Evolutionary conservation across 305 asterid genomes (phyloP).

Genomic region (Rubia occidens): DNA sequence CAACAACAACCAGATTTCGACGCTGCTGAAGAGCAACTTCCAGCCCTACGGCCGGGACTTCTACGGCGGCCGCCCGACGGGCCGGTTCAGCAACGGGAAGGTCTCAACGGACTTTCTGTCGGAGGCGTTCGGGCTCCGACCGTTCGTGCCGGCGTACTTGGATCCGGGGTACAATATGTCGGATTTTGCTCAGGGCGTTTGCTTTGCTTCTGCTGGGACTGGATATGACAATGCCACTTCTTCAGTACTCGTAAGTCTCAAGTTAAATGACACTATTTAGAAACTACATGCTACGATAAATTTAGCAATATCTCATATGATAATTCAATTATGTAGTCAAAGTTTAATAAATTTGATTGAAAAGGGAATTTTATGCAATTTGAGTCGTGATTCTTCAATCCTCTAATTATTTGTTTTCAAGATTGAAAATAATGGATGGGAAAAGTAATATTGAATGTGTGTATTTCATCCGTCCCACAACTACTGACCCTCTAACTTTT

Average conservation of each 20-base stretch:
- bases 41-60: slow-evolving; percentile 71
- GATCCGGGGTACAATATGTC: slow-evolving; percentile 53
- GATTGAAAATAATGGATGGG: too few species aligned
- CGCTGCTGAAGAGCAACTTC: slow-evolving; percentile 59
- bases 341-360: too few species aligned
- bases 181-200: slow-evolving; percentile 70
- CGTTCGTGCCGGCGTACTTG: slow-evolving; percentile 80
- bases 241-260: slow-evolving; percentile 57
- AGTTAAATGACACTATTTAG: too few species aligned
- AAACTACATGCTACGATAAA: too few species aligned
- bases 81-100: slow-evolving; percentile 65
- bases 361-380: too few species aligned
- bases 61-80: slow-evolving; percentile 43
- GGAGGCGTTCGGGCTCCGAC: slow-evolving; percentile 64
- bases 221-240: slow-evolving; percentile 78
- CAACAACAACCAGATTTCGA: slow-evolving; percentile 70
- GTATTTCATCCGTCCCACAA: too few species aligned
- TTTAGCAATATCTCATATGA: too few species aligned
- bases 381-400: too few species aligned
- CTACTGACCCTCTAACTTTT: too few species aligned
- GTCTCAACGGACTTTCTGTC: slow-evolving; percentile 62
- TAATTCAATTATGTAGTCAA: too few species aligned
- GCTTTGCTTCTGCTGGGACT: slow-evolving; percentile 91
- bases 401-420: too few species aligned
- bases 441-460: too few species aligned